Base-by-base conservation (phyloP, 73 alveolate genomes). In the Paramecium sexaurelia region DNA sequence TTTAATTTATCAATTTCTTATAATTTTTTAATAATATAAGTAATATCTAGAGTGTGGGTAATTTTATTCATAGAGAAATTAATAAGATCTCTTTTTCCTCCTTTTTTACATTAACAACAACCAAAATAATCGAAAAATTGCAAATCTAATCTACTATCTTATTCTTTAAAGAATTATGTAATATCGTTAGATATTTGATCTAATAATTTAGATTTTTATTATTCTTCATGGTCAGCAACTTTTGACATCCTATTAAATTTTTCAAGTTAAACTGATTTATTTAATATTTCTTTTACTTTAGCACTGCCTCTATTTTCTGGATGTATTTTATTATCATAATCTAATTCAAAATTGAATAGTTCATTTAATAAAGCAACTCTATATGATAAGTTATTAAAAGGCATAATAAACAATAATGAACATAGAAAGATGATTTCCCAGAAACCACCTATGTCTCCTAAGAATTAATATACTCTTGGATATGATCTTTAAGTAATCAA, bases 1-100 rank as follows among this genome's bases (percentile, higher is more conserved):
- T 85, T 85, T 36, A 85, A 55, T 39, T 85, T 85, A 55, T 85
- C 92, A n/a, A 85, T 73, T 56, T 85, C 92, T 29, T 56, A 56
- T 11, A 85, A 39, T 29, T 61, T 85, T 26, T 85, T 85, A 9
- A 85, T 10, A 4, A 85, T 85, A 55, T 56, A 19, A n/a, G 69
- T 33, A 36, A 85, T 85, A 85, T 85, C 92, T 15, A 69, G 36
- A 27, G 85, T 15, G 7, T 69, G 55, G 3, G 24, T 35, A 2
- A 69, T 69, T 69, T 69, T 69, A 2, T 20, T 51, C 51, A 85
- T 51, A 5, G 85, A 55, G 33, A 37, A 85, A 85, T 85, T 55
- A 6, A 85, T 85, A 24, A 85, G 29, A 41, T 24, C 75, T 29
- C 67, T 11, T 37, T 85, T 85, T 9, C 57, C 55, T 27, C 85